These are phyloP conservation scores for Talaromyces proteolyticus DNA, from an alignment of 495 filamentous ascomycete genomes.

Conservation along the genomic window DNA sequence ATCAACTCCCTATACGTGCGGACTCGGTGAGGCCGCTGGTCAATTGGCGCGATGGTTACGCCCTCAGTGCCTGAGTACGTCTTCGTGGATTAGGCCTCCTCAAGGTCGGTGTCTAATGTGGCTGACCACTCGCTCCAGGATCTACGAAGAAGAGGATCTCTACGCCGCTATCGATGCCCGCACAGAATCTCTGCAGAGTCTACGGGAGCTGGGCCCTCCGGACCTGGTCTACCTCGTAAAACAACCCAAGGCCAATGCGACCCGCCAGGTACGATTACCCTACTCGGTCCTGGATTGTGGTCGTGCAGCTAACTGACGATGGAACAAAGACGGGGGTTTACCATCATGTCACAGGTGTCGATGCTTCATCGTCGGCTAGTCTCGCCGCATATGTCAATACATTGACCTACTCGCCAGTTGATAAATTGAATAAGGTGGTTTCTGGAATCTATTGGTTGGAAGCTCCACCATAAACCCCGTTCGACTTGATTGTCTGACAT, in stretches of 20 bases:
- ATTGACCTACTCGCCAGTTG: conserved; percentile 80
- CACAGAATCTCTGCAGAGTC: conserved; percentile 73
- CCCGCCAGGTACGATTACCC: conserved; percentile 41
- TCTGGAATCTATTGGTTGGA: conserved; percentile 88
- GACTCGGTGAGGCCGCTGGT: conserved; percentile 1
- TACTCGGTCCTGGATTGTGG: background rate
- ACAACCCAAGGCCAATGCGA: conserved; percentile 57
- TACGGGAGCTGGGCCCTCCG: conserved; percentile 91
- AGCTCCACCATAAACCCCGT: background rate
- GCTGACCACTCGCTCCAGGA: conserved; percentile 41
- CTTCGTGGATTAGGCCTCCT: conserved; percentile 4
- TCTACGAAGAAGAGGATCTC: conserved; percentile 80
- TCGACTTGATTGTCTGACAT: background rate
- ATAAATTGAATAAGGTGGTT: conserved; percentile 83
- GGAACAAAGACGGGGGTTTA: conserved; percentile 75
- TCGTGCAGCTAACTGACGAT: background rate
- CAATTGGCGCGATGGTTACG: conserved; percentile 63
- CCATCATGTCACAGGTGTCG: conserved; percentile 96
- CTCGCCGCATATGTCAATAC: conserved; percentile 98
- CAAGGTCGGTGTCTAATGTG: background rate
- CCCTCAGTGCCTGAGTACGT: conserved; percentile 87
- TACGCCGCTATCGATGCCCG: conserved; percentile 85
- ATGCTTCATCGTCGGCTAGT: conserved; percentile 95
- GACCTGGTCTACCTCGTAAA: conserved; percentile 95
- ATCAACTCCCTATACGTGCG: no score